Percentiles rank a stretch among this genome's conserved stretches.
Conservation (phyloP, 2,329 filamentous ascomycete genomes). For the Cercospora sp. region DNA sequence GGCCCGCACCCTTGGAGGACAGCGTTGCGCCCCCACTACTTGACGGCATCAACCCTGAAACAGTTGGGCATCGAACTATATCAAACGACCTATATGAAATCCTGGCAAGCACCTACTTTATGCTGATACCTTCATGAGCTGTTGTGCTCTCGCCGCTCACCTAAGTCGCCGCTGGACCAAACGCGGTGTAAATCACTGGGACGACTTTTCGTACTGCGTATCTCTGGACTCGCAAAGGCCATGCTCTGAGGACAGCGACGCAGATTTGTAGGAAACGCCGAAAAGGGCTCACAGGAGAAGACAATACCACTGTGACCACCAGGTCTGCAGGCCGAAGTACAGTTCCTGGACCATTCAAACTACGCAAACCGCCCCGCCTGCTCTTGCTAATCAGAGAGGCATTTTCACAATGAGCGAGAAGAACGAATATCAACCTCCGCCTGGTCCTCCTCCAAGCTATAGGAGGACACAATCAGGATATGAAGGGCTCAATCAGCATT, state of each 20-base stretch:
- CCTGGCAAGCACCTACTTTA: not conserved
- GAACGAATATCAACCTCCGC: constrained; percentile 22
- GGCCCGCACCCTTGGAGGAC: not conserved
- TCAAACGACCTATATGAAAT: not conserved
- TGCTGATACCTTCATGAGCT: not conserved
- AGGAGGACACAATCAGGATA: constrained; percentile 23
- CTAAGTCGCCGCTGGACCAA: not conserved
- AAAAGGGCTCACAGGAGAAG: constrained; percentile 11
- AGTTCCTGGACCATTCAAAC: constrained; percentile 17
- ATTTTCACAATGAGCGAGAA: constrained; percentile 15
- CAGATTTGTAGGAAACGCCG: constrained; percentile 9
- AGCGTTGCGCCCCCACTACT: not conserved
- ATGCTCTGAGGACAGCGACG: constrained; percentile 4
- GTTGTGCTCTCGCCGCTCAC: not conserved
- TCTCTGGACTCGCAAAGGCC: constrained; percentile 17
- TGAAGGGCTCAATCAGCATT: constrained; percentile 14
- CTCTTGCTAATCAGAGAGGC: not conserved
- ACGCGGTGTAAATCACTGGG: constrained; percentile 21
- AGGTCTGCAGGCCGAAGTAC: not conserved
- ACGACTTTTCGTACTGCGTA: constrained; percentile 31
- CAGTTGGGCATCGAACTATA: not conserved
- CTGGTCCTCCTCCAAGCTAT: constrained; percentile 25
- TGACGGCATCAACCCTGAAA: not conserved
- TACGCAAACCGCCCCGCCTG: constrained; percentile 19
- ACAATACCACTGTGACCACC: not conserved